Percentiles rank a stretch among this genome's conserved stretches.
Conservation (phyloP, 805 yeast species). For the Candida xiaguanensis region DNA sequence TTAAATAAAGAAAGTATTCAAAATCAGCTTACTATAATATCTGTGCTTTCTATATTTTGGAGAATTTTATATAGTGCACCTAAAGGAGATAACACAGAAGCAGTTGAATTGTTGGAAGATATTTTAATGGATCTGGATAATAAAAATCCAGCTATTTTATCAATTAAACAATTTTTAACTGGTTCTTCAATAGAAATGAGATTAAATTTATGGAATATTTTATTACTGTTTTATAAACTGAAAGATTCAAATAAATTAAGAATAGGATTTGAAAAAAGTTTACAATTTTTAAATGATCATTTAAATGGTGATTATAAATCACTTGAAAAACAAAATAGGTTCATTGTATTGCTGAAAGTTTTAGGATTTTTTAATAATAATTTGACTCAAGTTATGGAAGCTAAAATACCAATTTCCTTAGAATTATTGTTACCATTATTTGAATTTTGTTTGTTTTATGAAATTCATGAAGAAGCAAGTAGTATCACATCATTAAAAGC, state of each 20-base stretch:
- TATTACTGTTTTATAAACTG: constrained; percentile 53
- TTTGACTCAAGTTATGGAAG: constrained; percentile 32
- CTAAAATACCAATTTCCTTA: constrained; percentile 14
- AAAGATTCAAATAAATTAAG: constrained; percentile 31
- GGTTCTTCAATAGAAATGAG: constrained; percentile 63
- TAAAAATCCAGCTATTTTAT: constrained; percentile 24
- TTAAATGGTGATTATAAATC: constrained; percentile 16
- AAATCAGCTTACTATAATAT: constrained; percentile 65
- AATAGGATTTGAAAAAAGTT: constrained; percentile 48
- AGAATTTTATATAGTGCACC: constrained; percentile 39
- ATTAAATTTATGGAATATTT: constrained; percentile 70
- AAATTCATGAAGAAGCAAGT: constrained; percentile 52
- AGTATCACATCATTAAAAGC: constrained; percentile 30
- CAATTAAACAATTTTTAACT: constrained; percentile 59
- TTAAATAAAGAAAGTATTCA: constrained; percentile 48
- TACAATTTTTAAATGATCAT: constrained; percentile 43
- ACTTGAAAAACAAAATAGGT: constrained; percentile 29
- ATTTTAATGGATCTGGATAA: constrained; percentile 33
- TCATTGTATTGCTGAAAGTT: constrained; percentile 42
- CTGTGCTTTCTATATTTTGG: constrained; percentile 65
- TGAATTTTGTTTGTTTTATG: constrained; percentile 45
- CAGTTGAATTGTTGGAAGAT: constrained; percentile 41
- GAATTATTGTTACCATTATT: constrained; percentile 26
- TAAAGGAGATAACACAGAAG: constrained; percentile 27
- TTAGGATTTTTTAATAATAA: constrained; percentile 54